These are phyloP conservation scores for Lepidium campestre DNA, from an alignment of 441 rosid species.

Conservation along the genomic window DNA sequence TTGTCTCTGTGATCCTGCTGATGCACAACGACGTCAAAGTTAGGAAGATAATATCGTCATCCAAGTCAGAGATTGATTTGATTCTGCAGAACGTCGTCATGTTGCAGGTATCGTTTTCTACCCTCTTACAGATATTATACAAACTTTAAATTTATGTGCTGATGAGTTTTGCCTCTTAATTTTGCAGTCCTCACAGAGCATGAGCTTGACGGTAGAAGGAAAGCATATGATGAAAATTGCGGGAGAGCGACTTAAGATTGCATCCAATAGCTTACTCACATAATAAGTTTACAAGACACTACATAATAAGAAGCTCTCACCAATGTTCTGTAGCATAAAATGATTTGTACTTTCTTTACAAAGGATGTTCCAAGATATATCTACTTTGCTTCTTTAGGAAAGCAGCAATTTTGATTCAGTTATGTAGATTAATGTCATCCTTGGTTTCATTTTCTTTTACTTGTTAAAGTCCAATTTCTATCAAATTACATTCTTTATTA, in stretches of 20 bases:
- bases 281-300: background rate
- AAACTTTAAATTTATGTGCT: background rate
- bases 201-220: slow-evolving; percentile 50
- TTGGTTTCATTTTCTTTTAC: too few relatives aligned
- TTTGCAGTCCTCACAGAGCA: slow-evolving; percentile 39
- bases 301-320: too few relatives aligned
- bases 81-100: slow-evolving; percentile 38
- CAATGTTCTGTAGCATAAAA: background rate
- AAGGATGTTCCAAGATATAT: background rate
- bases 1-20: slow-evolving; percentile 45
- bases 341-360: background rate
- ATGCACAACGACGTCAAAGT: slow-evolving; percentile 50
- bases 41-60: slow-evolving; percentile 34
- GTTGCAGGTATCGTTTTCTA: slow-evolving; percentile 46
- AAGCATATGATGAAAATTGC: slow-evolving; percentile 46
- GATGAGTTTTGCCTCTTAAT: slow-evolving; percentile 4
- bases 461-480: too few relatives aligned
- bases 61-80: slow-evolving; percentile 40
- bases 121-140: background rate
- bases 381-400: slow-evolving; percentile 1
- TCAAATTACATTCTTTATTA: too few relatives aligned
- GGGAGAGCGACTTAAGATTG: slow-evolving; percentile 39
- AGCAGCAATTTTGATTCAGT: slow-evolving; percentile 11
- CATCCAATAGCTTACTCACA: slow-evolving; percentile 22
- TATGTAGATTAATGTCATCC: background rate